A percentile compares a stretch with the other conserved stretches of the same genome.
These are phyloP conservation scores for Tympanopsis confertula DNA, from an alignment of 2,329 filamentous ascomycete genomes.

Conservation along the genomic window DNA sequence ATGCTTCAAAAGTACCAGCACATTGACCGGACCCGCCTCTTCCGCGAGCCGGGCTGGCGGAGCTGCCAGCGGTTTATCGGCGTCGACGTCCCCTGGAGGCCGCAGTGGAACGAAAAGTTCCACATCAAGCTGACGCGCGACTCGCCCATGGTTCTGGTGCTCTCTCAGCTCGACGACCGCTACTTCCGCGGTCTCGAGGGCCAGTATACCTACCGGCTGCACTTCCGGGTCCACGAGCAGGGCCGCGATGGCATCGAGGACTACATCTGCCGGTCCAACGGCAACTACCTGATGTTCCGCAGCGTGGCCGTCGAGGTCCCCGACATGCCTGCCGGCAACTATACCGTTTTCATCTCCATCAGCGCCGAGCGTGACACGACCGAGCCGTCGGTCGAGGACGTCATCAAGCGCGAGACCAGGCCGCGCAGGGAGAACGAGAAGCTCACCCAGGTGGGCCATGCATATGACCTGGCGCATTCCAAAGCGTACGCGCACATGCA, in stretches of 20 bases:
- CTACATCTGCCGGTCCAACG: conserved; percentile 47
- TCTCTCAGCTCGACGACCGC: conserved; percentile 49
- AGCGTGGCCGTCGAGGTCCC: conserved; percentile 46
- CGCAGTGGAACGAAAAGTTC: conserved; percentile 50
- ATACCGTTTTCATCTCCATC: conserved; percentile 44
- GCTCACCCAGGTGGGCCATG: conserved; percentile 41
- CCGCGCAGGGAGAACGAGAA: conserved; percentile 41
- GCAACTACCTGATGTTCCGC: conserved; percentile 44
- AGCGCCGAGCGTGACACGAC: conserved; percentile 32
- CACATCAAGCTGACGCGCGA: conserved; percentile 41
- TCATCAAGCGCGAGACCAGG: conserved; percentile 38
- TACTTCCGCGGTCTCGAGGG: conserved; percentile 52
- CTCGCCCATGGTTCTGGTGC: conserved; percentile 44
- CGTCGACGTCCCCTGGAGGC: conserved; percentile 49
- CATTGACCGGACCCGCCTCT: conserved; percentile 51
- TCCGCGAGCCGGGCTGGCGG: conserved; percentile 44
- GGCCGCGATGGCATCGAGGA: conserved; percentile 39
- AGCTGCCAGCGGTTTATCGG: conserved; percentile 49
- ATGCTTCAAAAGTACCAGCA: conserved; percentile 49
- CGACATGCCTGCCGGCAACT: conserved; percentile 41
- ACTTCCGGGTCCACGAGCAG: conserved; percentile 34
- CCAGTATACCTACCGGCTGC: conserved; percentile 38
- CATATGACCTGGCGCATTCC: conserved; percentile 48
- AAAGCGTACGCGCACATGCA: conserved; percentile 41
- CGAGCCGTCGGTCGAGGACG: conserved; percentile 36